Evolutionary conservation across 1,284 basidiomycete genomes (phyloP), one percentile per base, ranked within the genome.

Genomic region (Rugosomyces carneus): DNA sequence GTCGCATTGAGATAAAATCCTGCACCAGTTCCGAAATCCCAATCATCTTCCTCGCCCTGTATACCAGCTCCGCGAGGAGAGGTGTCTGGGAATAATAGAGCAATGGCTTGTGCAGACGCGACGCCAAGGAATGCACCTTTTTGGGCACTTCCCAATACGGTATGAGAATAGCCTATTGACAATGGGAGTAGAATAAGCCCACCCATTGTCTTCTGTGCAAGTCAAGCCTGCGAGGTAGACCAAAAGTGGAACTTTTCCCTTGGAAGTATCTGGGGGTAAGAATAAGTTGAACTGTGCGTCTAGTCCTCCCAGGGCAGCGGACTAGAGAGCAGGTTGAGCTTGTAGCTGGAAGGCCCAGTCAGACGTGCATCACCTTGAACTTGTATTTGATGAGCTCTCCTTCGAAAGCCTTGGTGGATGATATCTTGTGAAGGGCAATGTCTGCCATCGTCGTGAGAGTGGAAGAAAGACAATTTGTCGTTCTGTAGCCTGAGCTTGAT

Each of bases 161-260:
- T 39, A 45, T 43, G 26, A 46, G 15, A 19, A 31, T 39, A 31
- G 23, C 44, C 26, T 34, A 34, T 13, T 24, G 32, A 29, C 15
- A 31, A 38, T 39, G 34, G 31, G 38, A 23, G 23, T 38, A 29
- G 37, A 37, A 32, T 39, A 42, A 32, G 57, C 75, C 48, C 58
- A 88, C 86, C 84, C 95, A 49, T 91, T 98, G 63, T 98, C 95
- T 64, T 98, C 96, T 11, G 84, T 98, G 68, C 96, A 99, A 0
- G 91, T 93, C 47, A 99, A 66, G 2, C 95, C 95, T 2, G 94
- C 84, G 38, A 99, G 84, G 66, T 93, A 99, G 57, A 90, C 78
- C 6, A 99, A 72, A 2, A 95, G 70, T 0, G 94, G 93, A 0
- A 86, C 88, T 52, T 87, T 83, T 18, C 62, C 59, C 31, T 67